A percentile compares a stretch with the other conserved stretches of the same genome.
phyloP scores from a whole-genome alignment of 768 basidiomycete genomes.

The Russula dissimulans region DNA sequence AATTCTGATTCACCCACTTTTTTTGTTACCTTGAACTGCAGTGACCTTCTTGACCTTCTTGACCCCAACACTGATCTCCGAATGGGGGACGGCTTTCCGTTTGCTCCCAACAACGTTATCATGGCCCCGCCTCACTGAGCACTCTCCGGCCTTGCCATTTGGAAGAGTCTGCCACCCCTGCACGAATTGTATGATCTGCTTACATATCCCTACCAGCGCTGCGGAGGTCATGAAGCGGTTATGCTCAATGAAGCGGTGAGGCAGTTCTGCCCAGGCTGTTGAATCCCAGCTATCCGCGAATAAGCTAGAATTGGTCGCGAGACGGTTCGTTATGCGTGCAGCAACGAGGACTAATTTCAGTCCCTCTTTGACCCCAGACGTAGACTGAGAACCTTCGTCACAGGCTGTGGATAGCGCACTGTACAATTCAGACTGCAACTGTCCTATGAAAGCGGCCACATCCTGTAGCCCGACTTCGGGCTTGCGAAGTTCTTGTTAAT shows the following conservation, averaged over 20 bases:
- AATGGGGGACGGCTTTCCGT: slow-evolving; percentile 22
- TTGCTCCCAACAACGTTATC: slow-evolving; percentile 17
- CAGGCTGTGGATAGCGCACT: slow-evolving; percentile 41
- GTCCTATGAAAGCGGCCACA: slow-evolving; percentile 40
- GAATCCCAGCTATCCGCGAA: slow-evolving; percentile 49
- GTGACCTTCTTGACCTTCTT: slow-evolving; percentile 40
- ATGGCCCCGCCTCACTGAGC: slow-evolving; percentile 13
- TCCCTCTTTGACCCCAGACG: slow-evolving; percentile 69
- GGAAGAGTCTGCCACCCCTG: neutral
- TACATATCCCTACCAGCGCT: slow-evolving; percentile 53
- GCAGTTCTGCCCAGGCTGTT: slow-evolving; percentile 44
- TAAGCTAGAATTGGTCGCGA: slow-evolving; percentile 26
- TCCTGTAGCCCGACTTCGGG: slow-evolving; percentile 34
- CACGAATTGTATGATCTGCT: slow-evolving; percentile 41
- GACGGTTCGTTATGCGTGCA: slow-evolving; percentile 55
- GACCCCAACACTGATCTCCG: slow-evolving; percentile 12
- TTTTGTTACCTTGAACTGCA: neutral
- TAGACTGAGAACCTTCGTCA: slow-evolving; percentile 40
- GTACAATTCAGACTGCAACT: slow-evolving; percentile 41
- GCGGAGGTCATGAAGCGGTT: slow-evolving; percentile 55
- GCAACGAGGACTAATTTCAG: slow-evolving; percentile 59
- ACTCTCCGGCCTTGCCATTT: slow-evolving; percentile 17
- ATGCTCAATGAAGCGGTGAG: slow-evolving; percentile 37
- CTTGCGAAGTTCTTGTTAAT: neutral
- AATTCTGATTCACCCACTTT: neutral